Evolutionary conservation across 768 basidiomycete species (phyloP).

Genomic region (Hydnum rufescens): DNA sequence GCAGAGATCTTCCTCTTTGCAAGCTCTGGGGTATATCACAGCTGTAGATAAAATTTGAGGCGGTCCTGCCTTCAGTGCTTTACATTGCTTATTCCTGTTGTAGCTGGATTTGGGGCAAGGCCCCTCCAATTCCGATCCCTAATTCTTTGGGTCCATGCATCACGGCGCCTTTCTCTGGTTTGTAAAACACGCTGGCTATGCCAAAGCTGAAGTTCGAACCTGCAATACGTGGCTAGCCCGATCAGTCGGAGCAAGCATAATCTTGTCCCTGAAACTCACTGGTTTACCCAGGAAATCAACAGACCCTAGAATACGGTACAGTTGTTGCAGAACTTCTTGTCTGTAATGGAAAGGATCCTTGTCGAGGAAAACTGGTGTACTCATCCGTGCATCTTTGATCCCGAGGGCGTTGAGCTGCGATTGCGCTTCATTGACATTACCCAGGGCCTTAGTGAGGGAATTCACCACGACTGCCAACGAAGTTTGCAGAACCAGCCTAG

Average conservation of each 20-base stretch:
- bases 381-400: constrained; percentile 89
- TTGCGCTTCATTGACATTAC: constrained; percentile 90
- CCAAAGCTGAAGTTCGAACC: constrained; percentile 90
- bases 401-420: constrained; percentile 84
- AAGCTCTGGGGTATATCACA: too few species aligned
- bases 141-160: constrained; percentile 94
- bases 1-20: too few species aligned
- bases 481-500: constrained; percentile 34
- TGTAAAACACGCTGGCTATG: constrained; percentile 95
- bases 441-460: constrained; percentile 95
- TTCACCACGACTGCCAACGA: constrained; percentile 89
- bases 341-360: constrained; percentile 82
- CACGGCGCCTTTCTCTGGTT: constrained; percentile 90
- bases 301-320: constrained; percentile 93
- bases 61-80: too few species aligned
- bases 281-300: constrained; percentile 57
- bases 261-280: background rate
- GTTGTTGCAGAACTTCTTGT: too few species aligned
- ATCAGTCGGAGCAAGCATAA: constrained; percentile 29
- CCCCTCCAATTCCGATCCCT: constrained; percentile 87
- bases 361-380: constrained; percentile 60
- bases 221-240: constrained; percentile 36
- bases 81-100: too few species aligned
- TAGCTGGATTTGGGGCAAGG: too few species aligned
- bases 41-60: too few species aligned